These are phyloP conservation scores for Populus davidiana DNA, from an alignment of 345 rosid species.

Conservation along the genomic window DNA sequence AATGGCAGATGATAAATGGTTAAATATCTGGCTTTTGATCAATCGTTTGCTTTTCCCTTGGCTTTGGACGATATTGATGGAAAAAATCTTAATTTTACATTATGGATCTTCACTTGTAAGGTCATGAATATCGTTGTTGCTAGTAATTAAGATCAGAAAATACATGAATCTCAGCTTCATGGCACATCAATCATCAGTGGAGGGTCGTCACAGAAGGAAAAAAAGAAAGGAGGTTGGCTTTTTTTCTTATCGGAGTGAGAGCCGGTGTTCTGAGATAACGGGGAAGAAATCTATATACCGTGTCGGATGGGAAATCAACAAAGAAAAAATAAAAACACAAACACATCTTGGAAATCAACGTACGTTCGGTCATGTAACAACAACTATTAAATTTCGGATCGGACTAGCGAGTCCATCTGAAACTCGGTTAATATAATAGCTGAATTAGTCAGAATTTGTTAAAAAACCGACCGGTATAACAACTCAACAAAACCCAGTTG, in stretches of 20 bases:
- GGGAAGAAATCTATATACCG: background rate
- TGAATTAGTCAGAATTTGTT: accelerated
- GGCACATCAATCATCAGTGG: background rate
- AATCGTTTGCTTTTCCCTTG: background rate
- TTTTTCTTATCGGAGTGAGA: too few species aligned
- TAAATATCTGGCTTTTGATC: background rate
- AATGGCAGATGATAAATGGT: too few species aligned
- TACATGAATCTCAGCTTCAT: background rate
- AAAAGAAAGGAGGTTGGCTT: background rate
- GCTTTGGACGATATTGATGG: background rate
- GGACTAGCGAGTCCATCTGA: accelerated
- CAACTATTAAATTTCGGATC: too few species aligned
- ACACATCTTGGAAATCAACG: background rate
- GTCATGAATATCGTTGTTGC: background rate
- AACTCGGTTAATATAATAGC: accelerated
- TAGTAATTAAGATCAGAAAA: background rate
- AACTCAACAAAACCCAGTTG: too few species aligned
- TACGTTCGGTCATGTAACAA: slow-evolving; percentile 18
- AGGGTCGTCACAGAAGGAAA: too few species aligned
- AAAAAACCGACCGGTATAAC: too few species aligned
- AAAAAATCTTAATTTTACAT: background rate
- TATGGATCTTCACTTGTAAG: background rate
- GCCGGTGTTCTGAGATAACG: background rate
- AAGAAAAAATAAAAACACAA: background rate
- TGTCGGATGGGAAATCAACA: background rate